These are phyloP conservation scores for Amauroascus verrucosus DNA, from an alignment of 2,329 filamentous ascomycete genomes.

Conservation along the genomic window DNA sequence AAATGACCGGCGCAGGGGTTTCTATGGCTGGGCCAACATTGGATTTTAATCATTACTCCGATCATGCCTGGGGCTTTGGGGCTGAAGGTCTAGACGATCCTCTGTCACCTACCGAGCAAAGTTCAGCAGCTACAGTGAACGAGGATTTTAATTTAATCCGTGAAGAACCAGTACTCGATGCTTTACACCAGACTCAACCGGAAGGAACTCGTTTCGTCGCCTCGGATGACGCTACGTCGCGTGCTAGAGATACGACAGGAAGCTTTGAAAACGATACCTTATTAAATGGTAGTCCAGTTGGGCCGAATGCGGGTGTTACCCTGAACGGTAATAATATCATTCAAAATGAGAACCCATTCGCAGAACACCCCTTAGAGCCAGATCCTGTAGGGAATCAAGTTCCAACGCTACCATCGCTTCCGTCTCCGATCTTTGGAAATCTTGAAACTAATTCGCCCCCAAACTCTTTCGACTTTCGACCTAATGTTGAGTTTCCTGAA, in stretches of 20 bases:
- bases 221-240: not conserved
- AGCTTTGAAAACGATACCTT: not conserved
- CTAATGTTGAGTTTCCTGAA: conserved; percentile 1
- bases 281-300: not conserved
- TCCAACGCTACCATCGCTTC: not conserved
- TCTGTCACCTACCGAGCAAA: not conserved
- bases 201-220: not conserved
- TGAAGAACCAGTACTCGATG: not conserved
- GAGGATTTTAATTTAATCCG: not conserved
- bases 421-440: conserved; percentile 9
- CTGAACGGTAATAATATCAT: not conserved
- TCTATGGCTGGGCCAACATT: not conserved
- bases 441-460: not conserved
- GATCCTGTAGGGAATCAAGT: not conserved
- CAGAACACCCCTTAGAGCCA: not conserved
- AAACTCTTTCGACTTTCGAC: conserved; percentile 8
- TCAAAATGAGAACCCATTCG: not conserved
- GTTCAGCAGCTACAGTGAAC: not conserved
- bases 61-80: not conserved
- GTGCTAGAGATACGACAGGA: not conserved
- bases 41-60: not conserved
- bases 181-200: not conserved
- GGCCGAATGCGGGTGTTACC: not conserved
- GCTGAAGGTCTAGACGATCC: not conserved
- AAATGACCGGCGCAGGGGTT: not conserved